A percentile compares a stretch with the other conserved stretches of the same genome.
These are phyloP conservation scores for Blumeria graminis DNA, from an alignment of 2,329 filamentous ascomycete genomes.

Conservation along the genomic window DNA sequence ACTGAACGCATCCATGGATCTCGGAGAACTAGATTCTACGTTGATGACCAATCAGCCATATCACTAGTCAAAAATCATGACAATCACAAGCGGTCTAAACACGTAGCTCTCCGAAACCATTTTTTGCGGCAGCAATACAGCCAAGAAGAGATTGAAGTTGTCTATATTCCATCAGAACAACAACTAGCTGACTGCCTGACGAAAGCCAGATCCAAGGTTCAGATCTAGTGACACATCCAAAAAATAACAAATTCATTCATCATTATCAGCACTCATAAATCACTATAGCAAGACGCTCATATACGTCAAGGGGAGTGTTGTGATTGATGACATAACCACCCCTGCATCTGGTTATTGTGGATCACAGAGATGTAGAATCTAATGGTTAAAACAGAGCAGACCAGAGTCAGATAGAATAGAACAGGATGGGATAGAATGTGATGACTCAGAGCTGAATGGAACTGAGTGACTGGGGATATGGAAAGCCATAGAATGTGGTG, in stretches of 20 bases:
- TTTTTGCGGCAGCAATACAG: neutral
- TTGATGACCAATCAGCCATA: neutral
- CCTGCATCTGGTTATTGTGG: neutral
- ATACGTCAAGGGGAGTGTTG: constrained; percentile 1
- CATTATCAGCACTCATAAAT: neutral
- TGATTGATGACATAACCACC: neutral
- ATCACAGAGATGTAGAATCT: too few species aligned
- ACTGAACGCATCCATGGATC: neutral
- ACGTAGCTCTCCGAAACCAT: neutral
- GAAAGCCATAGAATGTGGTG: too few species aligned
- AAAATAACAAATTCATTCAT: too few species aligned
- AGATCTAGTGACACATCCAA: too few species aligned
- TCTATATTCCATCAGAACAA: neutral
- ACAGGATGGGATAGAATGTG: too few species aligned
- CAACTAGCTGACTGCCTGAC: neutral
- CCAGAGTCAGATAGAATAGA: too few species aligned
- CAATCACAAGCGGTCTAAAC: neutral
- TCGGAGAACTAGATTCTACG: neutral
- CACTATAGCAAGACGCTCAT: neutral
- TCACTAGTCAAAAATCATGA: too few species aligned
- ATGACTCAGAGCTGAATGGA: too few species aligned
- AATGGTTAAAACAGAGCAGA: too few species aligned
- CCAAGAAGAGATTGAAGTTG: neutral
- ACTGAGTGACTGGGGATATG: too few species aligned
- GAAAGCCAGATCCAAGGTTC: neutral